Evolutionary conservation across 2,329 filamentous ascomycete species (phyloP), one percentile per base, ranked within the genome.

Genomic region (Sporothrix inflata): DNA sequence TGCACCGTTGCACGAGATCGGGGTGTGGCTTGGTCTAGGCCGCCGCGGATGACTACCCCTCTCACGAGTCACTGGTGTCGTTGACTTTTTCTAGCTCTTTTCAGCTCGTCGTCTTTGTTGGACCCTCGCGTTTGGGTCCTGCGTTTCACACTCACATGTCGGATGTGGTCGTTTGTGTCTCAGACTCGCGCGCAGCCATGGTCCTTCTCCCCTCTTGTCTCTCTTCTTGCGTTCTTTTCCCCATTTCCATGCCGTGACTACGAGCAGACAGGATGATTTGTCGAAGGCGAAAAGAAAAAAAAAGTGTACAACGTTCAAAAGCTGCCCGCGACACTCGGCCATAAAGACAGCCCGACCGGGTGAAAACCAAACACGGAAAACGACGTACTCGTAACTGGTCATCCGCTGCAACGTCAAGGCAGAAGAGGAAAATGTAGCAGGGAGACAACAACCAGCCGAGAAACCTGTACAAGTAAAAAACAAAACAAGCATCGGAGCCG

Each of bases 141-240:
- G 57, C 27, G 57, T 63, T 63, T 63, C 57, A 63, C 34, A 42
- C 57, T 21, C 19, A 14, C 19, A 21, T 63, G n/a, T 40, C 34
- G 38, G 57, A 42, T 14, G 57, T 42, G 34, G n/a, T 42, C 57
- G 38, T 63, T 63, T 24, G 57, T 63, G 57, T 63, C n/a, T 63
- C 57, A 42, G 57, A 63, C 34, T 63, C 34, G 57, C 34, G 34
- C 34, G 3, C 57, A 63, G 57, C 57, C 34, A 42, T 21, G 57
- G 57, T 24, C 38, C 57, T 40, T 12, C 4, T 61, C 57, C 19
- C 34, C 8, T 21, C 19, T 14, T 9, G 34, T 8, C 19, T 42
- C 34, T 63, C 19, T 16, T 38, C 34, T 34, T 63, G 34, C 11
- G 11, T 34, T 63, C 40, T 27, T 65, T 65, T 47, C 8, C n/a